Base-by-base conservation (phyloP, 345 rosid genomes). In the Lepidium sativum region DNA sequence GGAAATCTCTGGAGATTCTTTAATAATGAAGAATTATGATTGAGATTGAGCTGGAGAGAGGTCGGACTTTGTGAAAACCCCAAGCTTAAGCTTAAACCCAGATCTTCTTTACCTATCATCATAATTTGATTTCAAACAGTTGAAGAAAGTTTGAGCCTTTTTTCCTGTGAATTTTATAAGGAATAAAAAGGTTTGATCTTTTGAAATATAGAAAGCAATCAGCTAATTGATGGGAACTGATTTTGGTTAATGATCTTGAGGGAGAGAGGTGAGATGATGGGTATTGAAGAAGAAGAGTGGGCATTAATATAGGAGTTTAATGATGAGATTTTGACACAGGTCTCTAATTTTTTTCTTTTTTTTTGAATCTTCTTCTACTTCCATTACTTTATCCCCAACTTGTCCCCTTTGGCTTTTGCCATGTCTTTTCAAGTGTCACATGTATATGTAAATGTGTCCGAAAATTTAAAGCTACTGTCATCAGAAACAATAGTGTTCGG, bases 51-150 rank as follows among this genome's bases (percentile, higher is more conserved):
- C 34, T 80, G 63, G 16, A 66, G 66, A 69, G 76, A 49, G 32
- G 18, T 34, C 49, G 58, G 29, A 23, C 70, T 77, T 45, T 78
- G 83, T 40, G 96, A 81, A 62, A 75, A 78, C 49, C 87, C 83
- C 80, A 90, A 79, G 80, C 95, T 81, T 27, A 90, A 77, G 44
- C 92, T 81, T 79, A 94, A 77, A 32, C 97, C 97, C 56, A 94
- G 81, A 82, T 86, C 99, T 37, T 86, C 92, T 74, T 86, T 83
- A 54, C 72, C 90, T 68, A 71, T 77, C 84, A 80, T 78, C 84
- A 76, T 80, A 40, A 52, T 32, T 41, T 60, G 4, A 14, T 13
- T 13, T 14, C 31, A 25, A 35, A 54, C 31, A 18, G 58, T 54
- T 54, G 1, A 54, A 11, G n/a, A 53, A n/a, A 44, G 66, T 14